A percentile compares a stretch with the other conserved stretches of the same genome.
Conservation (phyloP, 2,329 filamentous ascomycete genomes). For the Camptophora hylomeconis region DNA sequence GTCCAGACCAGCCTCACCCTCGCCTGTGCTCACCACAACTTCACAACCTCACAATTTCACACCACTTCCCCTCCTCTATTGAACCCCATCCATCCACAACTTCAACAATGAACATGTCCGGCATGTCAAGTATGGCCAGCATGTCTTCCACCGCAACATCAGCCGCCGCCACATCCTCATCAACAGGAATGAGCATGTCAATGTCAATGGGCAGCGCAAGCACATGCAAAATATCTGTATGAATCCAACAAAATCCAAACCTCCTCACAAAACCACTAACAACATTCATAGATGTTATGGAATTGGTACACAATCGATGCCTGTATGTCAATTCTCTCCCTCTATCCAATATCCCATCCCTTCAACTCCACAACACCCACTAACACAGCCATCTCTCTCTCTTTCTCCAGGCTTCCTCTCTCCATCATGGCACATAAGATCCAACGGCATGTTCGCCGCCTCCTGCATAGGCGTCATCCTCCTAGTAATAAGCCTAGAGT, state of each 20-base stretch:
- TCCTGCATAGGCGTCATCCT: conserved; percentile 66
- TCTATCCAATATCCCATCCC: too few relatives aligned
- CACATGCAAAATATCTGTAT: conserved; percentile 11
- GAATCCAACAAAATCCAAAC: neutral
- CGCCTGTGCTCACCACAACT: too few relatives aligned
- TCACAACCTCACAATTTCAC: too few relatives aligned
- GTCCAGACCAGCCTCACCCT: too few relatives aligned
- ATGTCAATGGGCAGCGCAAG: conserved; percentile 8
- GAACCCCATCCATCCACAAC: too few relatives aligned
- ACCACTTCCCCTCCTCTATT: neutral
- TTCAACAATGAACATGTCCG: conserved; percentile 8
- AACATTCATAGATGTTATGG: conserved; percentile 48
- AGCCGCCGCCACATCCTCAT: conserved; percentile 7
- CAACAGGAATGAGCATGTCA: conserved; percentile 6
- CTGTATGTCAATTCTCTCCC: too few relatives aligned
- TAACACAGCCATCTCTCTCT: conserved; percentile 54
- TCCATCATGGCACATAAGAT: conserved; percentile 55
- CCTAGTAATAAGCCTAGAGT: conserved; percentile 60
- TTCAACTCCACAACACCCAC: conserved; percentile 61
- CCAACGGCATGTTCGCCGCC: conserved; percentile 59
- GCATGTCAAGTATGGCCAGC: conserved; percentile 5
- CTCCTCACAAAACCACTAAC: too few relatives aligned
- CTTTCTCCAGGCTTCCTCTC: conserved; percentile 57
- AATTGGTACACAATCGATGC: conserved; percentile 58
- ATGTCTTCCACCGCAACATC: conserved; percentile 6